Conservation (phyloP, 106 monocot genomes). For the Alisma plantagoaquatica region DNA sequence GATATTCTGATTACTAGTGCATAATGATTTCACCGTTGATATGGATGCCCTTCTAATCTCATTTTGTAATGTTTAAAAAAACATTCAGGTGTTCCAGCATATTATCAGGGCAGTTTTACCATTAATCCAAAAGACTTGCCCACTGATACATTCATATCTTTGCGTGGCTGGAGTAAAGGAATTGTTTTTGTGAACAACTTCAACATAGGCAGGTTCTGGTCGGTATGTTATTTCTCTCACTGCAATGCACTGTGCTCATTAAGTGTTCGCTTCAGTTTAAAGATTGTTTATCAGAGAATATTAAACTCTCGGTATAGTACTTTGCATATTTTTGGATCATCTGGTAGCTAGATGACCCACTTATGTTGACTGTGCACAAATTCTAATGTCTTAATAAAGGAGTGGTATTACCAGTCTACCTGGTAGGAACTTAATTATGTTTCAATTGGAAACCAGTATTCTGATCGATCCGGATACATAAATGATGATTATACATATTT, state of each 20-base stretch:
- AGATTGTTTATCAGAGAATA: background rate
- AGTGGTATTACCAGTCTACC: background rate
- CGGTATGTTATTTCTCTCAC: conserved; percentile 30
- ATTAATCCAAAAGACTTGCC: conserved; percentile 34
- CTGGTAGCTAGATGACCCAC: background rate
- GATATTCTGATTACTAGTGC: too few relatives aligned
- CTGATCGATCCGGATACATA: too few relatives aligned
- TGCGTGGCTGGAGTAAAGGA: conserved; percentile 89
- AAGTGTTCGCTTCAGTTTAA: background rate
- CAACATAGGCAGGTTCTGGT: conserved; percentile 96
- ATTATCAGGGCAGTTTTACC: conserved; percentile 57
- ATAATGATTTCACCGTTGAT: too few relatives aligned
- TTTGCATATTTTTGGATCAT: background rate
- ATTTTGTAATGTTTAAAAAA: too few relatives aligned
- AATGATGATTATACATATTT: background rate
- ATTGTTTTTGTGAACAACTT: conserved; percentile 92
- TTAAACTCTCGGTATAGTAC: background rate
- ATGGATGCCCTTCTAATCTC: too few relatives aligned
- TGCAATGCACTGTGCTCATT: background rate
- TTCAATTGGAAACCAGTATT: background rate
- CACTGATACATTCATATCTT: conserved; percentile 82
- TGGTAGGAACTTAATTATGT: background rate
- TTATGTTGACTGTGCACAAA: background rate
- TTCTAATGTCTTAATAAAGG: background rate
- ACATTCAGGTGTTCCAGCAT: conserved; percentile 39